Base-by-base conservation (phyloP, 2,329 filamentous ascomycete genomes). In the Calcarisporium arbuscula region DNA sequence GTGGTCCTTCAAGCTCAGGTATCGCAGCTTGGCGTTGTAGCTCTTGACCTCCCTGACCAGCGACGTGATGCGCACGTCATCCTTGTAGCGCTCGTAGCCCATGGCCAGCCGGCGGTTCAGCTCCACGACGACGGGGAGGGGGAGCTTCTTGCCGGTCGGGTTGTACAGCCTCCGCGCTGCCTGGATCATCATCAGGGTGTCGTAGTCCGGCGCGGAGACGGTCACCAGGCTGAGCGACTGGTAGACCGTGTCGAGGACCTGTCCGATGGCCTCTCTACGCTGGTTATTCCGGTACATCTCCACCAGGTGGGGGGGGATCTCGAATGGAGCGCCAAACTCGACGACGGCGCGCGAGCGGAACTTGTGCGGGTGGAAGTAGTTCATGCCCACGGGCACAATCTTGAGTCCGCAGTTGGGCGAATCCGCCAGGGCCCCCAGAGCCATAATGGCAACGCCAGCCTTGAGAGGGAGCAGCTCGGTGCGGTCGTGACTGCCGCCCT, bases 341-440 rank as follows among this genome's bases (percentile, higher is more conserved):
- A 96, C 81, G 5, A 98, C 90, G 22, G 90, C 92, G 55, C 92
- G 78, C 44, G 90, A 96, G 29, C 90, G 83, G 62, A 98, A 98
- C 60, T 96, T 98, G 71, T 98, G 90, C 1, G 90, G 85, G 61
- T 96, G 90, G 64, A 98, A 98, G 62, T 98, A 98, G 62, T 98
- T 98, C 90, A 98, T 95, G 50, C 90, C 90, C 33, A 92, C 89
- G 4, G 92, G 92, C 17, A 98, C 86, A 49, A 98, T 95, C 61
- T 89, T 94, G 42, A 98, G 68, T 19, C 85, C 87, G 53, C 86
- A 95, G 44, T 90, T 73, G 4, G 89, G 89, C 42, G 89, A 79
- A 37, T 87, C 81, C 5, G 85, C 87, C 33, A 96, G 69, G 1
- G 92, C 83, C 25, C 90, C 90, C 22, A 98, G 74, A 10, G 90